These are phyloP conservation scores for Sarocladium kiliense DNA, from an alignment of 2,329 filamentous ascomycete species.

Conservation along the genomic window DNA sequence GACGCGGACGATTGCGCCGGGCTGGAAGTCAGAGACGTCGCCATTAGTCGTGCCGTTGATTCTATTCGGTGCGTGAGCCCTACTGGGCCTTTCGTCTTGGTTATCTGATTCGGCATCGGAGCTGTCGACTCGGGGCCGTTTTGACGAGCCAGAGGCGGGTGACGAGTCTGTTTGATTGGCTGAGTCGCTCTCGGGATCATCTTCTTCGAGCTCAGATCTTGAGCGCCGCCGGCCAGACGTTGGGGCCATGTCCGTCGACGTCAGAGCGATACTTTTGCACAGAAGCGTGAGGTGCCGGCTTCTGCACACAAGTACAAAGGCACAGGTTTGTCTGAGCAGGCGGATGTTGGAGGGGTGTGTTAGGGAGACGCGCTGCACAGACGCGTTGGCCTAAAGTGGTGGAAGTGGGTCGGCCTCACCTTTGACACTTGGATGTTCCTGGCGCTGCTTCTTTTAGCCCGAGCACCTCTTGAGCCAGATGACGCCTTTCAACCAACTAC, in stretches of 20 bases:
- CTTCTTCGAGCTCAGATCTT: conserved; percentile 35
- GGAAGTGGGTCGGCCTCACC: too few species aligned
- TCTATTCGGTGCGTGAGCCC: conserved; percentile 12
- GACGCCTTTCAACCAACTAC: too few species aligned
- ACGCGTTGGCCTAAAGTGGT: too few species aligned
- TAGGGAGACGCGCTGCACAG: too few species aligned
- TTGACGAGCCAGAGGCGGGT: conserved; percentile 12
- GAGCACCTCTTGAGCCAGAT: too few species aligned
- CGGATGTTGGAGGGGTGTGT: too few species aligned
- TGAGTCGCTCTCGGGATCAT: conserved; percentile 25
- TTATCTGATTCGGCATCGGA: not conserved
- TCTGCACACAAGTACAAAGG: too few species aligned
- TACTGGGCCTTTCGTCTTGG: conserved; percentile 3
- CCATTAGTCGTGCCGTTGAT: conserved; percentile 11
- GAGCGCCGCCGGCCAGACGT: conserved; percentile 32
- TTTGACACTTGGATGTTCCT: too few species aligned
- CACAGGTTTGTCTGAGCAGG: too few species aligned
- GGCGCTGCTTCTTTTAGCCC: too few species aligned
- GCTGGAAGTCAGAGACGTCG: conserved; percentile 41
- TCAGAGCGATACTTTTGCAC: not conserved
- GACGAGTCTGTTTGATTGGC: conserved; percentile 21
- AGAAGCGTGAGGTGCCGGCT: too few species aligned
- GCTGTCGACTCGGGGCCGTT: conserved; percentile 11
- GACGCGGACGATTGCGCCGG: conserved; percentile 85
- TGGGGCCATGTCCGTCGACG: not conserved